phyloP scores from a whole-genome alignment of 2,329 filamentous ascomycete species.

The Furcasterigmium furcatum region DNA sequence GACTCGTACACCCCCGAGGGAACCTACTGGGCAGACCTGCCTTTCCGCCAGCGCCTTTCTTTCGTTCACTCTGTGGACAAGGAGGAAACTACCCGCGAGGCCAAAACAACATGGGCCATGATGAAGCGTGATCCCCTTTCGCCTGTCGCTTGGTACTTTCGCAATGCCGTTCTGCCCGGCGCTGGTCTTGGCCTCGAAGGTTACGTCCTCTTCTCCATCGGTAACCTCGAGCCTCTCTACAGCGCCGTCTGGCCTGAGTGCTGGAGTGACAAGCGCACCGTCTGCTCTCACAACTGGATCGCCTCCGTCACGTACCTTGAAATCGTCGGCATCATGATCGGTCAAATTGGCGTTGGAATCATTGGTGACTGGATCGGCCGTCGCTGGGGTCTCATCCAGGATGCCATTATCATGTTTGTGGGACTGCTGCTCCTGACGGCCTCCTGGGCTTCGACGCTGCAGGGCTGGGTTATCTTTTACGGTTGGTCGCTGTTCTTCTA shows the following conservation, averaged over 20 bases:
- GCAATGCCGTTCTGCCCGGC: conserved; percentile 88
- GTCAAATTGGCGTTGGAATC: conserved; percentile 80
- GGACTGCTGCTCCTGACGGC: conserved; percentile 90
- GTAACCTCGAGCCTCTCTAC: conserved; percentile 84
- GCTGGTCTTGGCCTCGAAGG: conserved; percentile 90
- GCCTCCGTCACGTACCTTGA: conserved; percentile 86
- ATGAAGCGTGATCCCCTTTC: conserved; percentile 82
- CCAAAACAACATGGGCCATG: conserved; percentile 68
- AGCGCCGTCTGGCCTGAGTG: conserved; percentile 71
- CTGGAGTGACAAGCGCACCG: conserved; percentile 61
- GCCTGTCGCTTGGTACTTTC: conserved; percentile 82
- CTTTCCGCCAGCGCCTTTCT: conserved; percentile 61
- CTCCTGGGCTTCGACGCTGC: conserved; percentile 80
- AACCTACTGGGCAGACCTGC: conserved; percentile 90
- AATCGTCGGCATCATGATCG: conserved; percentile 91
- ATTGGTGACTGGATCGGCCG: conserved; percentile 77
- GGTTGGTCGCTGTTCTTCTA: conserved; percentile 88
- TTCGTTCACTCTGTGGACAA: conserved; percentile 77
- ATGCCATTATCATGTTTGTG: conserved; percentile 89
- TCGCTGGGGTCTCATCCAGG: conserved; percentile 93
- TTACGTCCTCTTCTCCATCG: conserved; percentile 96
- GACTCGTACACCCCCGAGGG: conserved; percentile 83
- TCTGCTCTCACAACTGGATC: conserved; percentile 78
- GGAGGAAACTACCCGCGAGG: conserved; percentile 66
- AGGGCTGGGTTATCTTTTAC: conserved; percentile 98